Percentiles rank a stretch among this genome's conserved stretches.
Conservation (phyloP, 768 basidiomycete species). For the Polyporus arcularius region DNA sequence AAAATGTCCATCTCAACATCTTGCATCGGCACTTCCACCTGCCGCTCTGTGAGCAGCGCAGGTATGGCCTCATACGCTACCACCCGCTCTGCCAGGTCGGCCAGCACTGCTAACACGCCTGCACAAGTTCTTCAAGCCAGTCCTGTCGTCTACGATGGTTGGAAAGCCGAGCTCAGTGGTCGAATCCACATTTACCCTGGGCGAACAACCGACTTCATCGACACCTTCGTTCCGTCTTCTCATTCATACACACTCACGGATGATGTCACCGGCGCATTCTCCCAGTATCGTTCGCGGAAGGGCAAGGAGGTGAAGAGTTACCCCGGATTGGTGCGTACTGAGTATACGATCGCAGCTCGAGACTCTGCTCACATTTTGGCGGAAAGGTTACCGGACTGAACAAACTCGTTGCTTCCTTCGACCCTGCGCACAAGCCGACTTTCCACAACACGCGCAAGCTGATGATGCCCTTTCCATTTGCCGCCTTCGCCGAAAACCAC, state of each 20-base stretch:
- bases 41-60: not conserved
- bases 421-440: not conserved
- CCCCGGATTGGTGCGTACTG: not conserved
- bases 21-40: not conserved
- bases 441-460: not conserved
- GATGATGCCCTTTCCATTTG: not conserved
- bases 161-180: not conserved
- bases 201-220: not conserved
- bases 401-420: not conserved
- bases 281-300: not conserved
- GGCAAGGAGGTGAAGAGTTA: not conserved
- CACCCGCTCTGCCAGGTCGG: not conserved
- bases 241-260: not conserved
- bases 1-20: not conserved
- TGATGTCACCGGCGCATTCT: not conserved
- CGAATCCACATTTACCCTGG: not conserved
- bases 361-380: not conserved
- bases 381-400: not conserved
- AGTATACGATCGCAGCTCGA: too few relatives aligned
- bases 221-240: conserved; percentile 5
- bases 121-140: not conserved
- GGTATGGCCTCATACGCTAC: conserved; percentile 7
- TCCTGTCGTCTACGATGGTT: not conserved
- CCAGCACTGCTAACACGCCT: not conserved
- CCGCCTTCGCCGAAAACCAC: not conserved